phyloP scores from a whole-genome alignment of 2,329 filamentous ascomycete genomes.

The Phaeosphaeria sp. region DNA sequence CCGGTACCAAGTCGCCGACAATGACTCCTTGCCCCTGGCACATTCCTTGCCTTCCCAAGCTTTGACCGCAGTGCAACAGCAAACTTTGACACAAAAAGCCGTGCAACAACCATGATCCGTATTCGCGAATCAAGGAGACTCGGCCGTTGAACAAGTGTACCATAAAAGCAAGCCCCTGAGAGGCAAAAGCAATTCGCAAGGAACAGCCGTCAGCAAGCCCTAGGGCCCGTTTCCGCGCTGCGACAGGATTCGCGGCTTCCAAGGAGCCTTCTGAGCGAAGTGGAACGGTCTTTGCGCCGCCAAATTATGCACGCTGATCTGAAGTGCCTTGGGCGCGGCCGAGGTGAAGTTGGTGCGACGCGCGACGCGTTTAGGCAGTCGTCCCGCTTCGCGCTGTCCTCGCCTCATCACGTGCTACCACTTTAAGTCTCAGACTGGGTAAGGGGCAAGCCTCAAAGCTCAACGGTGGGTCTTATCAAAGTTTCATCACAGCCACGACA shows the following conservation, averaged over 20 bases:
- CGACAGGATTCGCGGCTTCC: background rate
- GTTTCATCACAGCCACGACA: slow-evolving; percentile 1
- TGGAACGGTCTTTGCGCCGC: background rate
- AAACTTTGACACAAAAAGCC: slow-evolving; percentile 33
- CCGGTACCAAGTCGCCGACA: slow-evolving; percentile 18
- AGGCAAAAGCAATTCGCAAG: slow-evolving; percentile 14
- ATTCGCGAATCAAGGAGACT: slow-evolving; percentile 33
- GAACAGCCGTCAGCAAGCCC: background rate
- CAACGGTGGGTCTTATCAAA: background rate
- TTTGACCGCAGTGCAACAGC: slow-evolving; percentile 33
- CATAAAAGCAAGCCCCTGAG: slow-evolving; percentile 33
- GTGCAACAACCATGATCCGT: slow-evolving; percentile 38
- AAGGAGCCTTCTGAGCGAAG: slow-evolving; percentile 1
- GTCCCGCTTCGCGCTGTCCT: background rate
- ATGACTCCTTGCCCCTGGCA: slow-evolving; percentile 28
- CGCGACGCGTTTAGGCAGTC: background rate
- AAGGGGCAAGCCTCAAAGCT: background rate
- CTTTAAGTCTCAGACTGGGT: background rate
- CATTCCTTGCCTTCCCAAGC: slow-evolving; percentile 28
- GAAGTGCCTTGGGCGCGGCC: background rate
- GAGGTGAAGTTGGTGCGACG: background rate
- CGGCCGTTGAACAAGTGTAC: slow-evolving; percentile 19
- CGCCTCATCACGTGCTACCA: background rate
- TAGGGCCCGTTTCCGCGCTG: background rate
- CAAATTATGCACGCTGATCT: slow-evolving; percentile 1